Evolutionary conservation across 2,329 filamentous ascomycete genomes (phyloP).

Genomic region (Fusarium humuli): DNA sequence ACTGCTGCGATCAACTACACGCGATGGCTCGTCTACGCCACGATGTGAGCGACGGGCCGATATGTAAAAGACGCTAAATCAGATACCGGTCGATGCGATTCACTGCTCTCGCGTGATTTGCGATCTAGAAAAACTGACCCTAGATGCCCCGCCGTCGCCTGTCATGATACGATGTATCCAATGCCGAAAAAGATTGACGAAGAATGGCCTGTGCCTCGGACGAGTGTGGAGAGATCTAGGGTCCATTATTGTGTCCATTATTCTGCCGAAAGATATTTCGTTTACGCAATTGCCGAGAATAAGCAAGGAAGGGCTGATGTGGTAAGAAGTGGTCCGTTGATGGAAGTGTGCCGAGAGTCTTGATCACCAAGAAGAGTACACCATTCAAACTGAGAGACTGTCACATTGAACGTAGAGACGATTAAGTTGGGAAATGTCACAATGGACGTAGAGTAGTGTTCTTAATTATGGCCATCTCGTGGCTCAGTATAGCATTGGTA

Average conservation of each 20-base stretch:
- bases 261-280: neutral
- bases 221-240: slow-evolving; percentile 5
- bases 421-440: neutral
- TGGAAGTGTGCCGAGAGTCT: neutral
- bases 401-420: neutral
- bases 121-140: neutral
- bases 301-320: neutral
- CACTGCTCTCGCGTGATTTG: neutral
- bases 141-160: neutral
- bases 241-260: neutral
- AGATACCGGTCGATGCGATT: neutral
- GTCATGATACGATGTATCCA: slow-evolving; percentile 11
- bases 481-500: slow-evolving; percentile 30
- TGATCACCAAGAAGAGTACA: too few relatives aligned
- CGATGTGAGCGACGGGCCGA: neutral
- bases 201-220: slow-evolving; percentile 23
- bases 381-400: too few relatives aligned
- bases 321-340: neutral
- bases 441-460: neutral
- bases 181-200: neutral
- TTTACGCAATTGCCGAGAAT: neutral
- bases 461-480: slow-evolving; percentile 25
- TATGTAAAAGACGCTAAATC: neutral
- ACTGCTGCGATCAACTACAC: too few relatives aligned
- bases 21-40: too few relatives aligned